Base-by-base conservation (phyloP, 23 red algal species). In the Cyanidiococcus yangmingshanensis region DNA sequence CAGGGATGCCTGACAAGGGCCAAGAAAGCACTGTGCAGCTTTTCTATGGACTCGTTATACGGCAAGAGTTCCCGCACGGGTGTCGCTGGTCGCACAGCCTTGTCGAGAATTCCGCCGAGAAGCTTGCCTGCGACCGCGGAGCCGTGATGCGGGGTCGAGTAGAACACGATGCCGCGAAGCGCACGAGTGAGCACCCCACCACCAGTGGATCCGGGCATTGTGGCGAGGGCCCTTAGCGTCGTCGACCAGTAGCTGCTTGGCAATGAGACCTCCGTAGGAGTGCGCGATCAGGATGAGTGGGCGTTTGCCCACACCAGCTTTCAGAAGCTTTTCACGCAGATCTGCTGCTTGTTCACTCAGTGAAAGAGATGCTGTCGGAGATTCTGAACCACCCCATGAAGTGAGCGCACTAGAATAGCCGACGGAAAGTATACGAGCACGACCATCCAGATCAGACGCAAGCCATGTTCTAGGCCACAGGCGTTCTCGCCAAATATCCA, bases 61-160 rank as follows among this genome's bases (percentile, higher is more conserved):
- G 78, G 78, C 15, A 71, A 59, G 12, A 81, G n/a, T 25, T 81
- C 78, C 35, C 39, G n/a, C 1, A 81, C 38, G n/a, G 78, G 58
- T 35, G 59, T 54, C 0, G 78, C 59, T 36, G 78, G 78, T 35
- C 78, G 39, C 21, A 81, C 40, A 26, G 78, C 68, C 59, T 71
- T 81, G 68, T 71, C 78, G 21, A 81, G 58, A 17, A 81, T 57
- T 2, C 58, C 78, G 1, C 78, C 34, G 15, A 71, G 59, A 31
- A 81, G 35, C 59, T 59, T 37, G 36, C 78, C 78, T 12, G 68
- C 78, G 31, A 81, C 39, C 25, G 78, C 37, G 2, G 78, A 81
- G 37, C 78, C 78, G 26, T 71, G 50, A 81, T 81, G 78, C 40
- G 78, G 78, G 0, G 78, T 81, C 57, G 78, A 81, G n/a, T 40